Evolutionary conservation across 2,329 filamentous ascomycete genomes (phyloP).

Genomic region (Diaporthe capsici): DNA sequence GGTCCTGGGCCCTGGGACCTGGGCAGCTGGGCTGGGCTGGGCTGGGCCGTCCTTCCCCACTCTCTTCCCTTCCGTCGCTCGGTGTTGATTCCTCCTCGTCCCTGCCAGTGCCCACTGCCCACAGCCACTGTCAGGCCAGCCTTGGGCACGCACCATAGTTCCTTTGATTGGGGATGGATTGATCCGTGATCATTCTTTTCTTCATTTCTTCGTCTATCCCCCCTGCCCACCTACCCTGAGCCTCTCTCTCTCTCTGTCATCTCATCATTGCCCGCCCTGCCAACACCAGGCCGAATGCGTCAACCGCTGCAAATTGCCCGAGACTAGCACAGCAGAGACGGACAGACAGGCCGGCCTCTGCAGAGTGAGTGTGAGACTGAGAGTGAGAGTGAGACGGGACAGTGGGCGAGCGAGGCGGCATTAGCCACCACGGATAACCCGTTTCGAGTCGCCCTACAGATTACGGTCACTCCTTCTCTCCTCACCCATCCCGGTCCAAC

Average conservation of each 20-base stretch:
- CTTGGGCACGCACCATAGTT: conserved; percentile 25
- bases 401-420: conserved; percentile 23
- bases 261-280: neutral
- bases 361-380: neutral
- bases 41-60: conserved; percentile 27
- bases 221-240: neutral
- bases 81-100: conserved; percentile 18
- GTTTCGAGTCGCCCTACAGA: conserved; percentile 34
- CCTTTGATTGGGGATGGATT: conserved; percentile 14
- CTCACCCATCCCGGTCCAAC: conserved; percentile 39
- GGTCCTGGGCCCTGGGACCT: conserved; percentile 24
- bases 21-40: conserved; percentile 25
- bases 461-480: conserved; percentile 37
- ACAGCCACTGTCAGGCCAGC: conserved; percentile 27
- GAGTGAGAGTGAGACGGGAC: conserved; percentile 23
- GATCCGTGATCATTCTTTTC: conserved; percentile 18
- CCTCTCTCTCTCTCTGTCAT: neutral
- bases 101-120: conserved; percentile 15
- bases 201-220: conserved; percentile 1
- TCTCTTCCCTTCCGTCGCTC: conserved; percentile 9
- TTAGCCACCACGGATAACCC: conserved; percentile 34
- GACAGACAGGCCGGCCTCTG: neutral
- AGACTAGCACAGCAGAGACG: conserved; percentile 4
- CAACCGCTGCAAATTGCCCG: conserved; percentile 16
- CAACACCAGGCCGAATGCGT: conserved; percentile 30